phyloP scores from a whole-genome alignment of 129 eudicot genomes.

The Centrapalus pauciflorus region DNA sequence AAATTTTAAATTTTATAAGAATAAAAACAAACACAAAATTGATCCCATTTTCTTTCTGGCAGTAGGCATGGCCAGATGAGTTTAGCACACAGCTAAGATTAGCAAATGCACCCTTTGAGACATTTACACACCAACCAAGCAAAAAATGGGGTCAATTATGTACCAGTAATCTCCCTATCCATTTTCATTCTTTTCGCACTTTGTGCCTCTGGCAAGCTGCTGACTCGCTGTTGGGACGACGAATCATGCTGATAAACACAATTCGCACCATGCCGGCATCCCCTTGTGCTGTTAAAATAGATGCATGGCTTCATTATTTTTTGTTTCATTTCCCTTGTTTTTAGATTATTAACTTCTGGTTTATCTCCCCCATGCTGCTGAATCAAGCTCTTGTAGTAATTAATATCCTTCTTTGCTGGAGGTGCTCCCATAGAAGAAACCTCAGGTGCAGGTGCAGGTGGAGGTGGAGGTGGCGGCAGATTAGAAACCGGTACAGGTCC shows the following conservation, averaged over 20 bases:
- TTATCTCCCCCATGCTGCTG: slow-evolving; percentile 90
- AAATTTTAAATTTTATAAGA: not conserved
- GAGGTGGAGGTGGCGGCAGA: slow-evolving; percentile 27
- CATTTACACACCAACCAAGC: slow-evolving; percentile 24
- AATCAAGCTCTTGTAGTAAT: slow-evolving; percentile 80
- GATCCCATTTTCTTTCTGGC: not conserved
- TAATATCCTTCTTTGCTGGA: slow-evolving; percentile 57
- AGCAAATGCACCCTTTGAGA: slow-evolving; percentile 18
- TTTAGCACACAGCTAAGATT: slow-evolving; percentile 9
- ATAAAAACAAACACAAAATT: not conserved
- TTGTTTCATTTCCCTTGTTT: slow-evolving; percentile 36
- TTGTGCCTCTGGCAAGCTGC: slow-evolving; percentile 55
- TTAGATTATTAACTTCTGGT: slow-evolving; percentile 25
- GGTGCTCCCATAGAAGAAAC: too few relatives aligned
- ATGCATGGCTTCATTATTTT: slow-evolving; percentile 69
- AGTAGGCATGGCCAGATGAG: slow-evolving; percentile 2
- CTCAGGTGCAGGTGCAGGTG: too few relatives aligned
- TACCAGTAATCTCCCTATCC: slow-evolving; percentile 77
- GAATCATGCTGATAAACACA: slow-evolving; percentile 71
- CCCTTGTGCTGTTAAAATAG: slow-evolving; percentile 62
- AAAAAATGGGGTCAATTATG: slow-evolving; percentile 30
- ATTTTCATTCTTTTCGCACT: slow-evolving; percentile 77
- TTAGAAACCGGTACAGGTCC: slow-evolving; percentile 24
- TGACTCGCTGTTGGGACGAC: slow-evolving; percentile 37
- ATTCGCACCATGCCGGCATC: slow-evolving; percentile 74